phyloP scores from a whole-genome alignment of 73 alveolate genomes.

The Diophrys sp. region DNA sequence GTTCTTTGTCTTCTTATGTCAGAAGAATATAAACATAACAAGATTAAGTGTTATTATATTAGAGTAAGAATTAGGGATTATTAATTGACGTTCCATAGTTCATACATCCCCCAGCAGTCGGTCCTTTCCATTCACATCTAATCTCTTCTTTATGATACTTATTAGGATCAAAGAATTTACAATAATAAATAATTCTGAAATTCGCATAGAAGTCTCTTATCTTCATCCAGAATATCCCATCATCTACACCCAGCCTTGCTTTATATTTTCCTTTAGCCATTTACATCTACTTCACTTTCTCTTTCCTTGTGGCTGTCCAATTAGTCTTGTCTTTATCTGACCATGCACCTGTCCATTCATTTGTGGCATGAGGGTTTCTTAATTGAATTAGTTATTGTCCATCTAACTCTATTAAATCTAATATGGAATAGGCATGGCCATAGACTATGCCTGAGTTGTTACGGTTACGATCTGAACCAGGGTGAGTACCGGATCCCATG shows the following conservation, averaged over 20 bases:
- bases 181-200: conserved; percentile 53
- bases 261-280: conserved; percentile 27
- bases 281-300: conserved; percentile 41
- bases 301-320: conserved; percentile 70
- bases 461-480: conserved; percentile 37
- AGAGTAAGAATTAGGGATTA: conserved; percentile 3
- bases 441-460: conserved; percentile 60
- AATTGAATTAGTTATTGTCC: conserved; percentile 66
- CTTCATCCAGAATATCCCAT: conserved; percentile 85
- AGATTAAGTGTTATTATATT: neutral
- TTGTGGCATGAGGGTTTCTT: conserved; percentile 90
- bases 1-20: neutral
- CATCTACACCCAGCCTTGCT: conserved; percentile 52
- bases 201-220: conserved; percentile 65
- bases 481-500: conserved; percentile 52
- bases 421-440: conserved; percentile 91
- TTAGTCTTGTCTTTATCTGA: conserved; percentile 24
- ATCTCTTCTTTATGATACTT: neutral
- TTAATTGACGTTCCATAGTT: neutral
- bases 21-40: neutral
- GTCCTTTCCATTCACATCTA: neutral
- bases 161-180: conserved; percentile 31
- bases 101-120: conserved; percentile 57
- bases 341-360: conserved; percentile 63
- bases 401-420: conserved; percentile 73